phyloP scores from a whole-genome alignment of 805 yeast species.

The Sugiyamaella marilandica region DNA sequence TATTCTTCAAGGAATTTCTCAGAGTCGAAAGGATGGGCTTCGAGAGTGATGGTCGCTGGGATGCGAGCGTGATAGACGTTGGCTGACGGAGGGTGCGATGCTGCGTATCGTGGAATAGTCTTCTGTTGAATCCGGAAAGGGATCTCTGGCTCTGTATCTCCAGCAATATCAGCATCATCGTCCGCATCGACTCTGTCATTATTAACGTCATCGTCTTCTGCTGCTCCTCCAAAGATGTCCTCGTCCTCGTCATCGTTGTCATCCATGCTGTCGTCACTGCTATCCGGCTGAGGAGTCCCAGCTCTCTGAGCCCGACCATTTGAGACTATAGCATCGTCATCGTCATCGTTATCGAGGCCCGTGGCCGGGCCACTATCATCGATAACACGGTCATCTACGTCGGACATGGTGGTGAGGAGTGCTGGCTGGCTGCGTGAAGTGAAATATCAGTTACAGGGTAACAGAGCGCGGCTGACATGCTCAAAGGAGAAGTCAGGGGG shows the following conservation, averaged over 20 bases:
- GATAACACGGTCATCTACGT: conserved; percentile 21
- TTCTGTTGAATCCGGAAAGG: conserved; percentile 22
- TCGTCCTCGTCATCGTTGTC: conserved; percentile 19
- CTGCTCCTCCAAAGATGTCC: conserved; percentile 13
- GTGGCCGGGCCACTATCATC: conserved; percentile 17
- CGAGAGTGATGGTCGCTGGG: conserved; percentile 79
- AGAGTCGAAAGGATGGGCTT: conserved; percentile 86
- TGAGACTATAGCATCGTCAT: background rate
- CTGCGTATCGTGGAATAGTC: conserved; percentile 32
- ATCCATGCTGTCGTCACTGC: conserved; percentile 1
- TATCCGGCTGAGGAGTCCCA: background rate
- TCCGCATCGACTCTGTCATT: conserved; percentile 4
- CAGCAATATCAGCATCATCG: conserved; percentile 7
- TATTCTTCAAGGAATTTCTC: conserved; percentile 51
- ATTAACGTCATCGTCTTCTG: conserved; percentile 11
- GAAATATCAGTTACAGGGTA: background rate
- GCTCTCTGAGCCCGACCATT: background rate
- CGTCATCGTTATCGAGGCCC: background rate
- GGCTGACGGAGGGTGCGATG: conserved; percentile 24
- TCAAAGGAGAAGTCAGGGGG: too few species aligned
- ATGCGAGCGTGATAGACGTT: conserved; percentile 51
- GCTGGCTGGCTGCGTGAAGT: background rate
- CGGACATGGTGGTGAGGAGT: conserved; percentile 3
- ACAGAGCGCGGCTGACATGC: background rate
- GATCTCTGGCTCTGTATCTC: background rate